A percentile compares a stretch with the other conserved stretches of the same genome.
phyloP scores from a whole-genome alignment of 345 rosid genomes.

The Aquilaria sinensis region DNA sequence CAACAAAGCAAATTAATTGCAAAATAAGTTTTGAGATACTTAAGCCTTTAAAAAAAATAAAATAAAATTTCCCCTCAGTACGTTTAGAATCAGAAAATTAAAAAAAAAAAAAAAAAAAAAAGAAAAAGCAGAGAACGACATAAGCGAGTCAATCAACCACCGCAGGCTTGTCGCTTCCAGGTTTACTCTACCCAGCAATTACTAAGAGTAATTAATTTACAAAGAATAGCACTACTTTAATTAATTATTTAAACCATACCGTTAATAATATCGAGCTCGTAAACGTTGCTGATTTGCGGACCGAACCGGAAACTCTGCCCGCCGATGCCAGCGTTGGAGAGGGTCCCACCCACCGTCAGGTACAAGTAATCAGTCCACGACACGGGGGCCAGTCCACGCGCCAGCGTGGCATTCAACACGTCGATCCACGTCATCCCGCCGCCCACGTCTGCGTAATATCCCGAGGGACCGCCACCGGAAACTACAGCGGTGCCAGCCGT shows the following conservation, averaged over 20 bases:
- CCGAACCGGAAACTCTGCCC: conserved; percentile 89
- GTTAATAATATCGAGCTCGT: conserved; percentile 75
- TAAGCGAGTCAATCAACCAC: too few species aligned
- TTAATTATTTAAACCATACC: conserved; percentile 35
- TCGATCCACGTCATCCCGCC: conserved; percentile 82
- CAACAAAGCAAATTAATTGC: too few species aligned
- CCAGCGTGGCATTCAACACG: conserved; percentile 40
- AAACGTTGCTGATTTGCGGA: conserved; percentile 91
- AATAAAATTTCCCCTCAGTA: too few species aligned
- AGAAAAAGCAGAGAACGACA: too few species aligned
- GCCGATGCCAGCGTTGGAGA: conserved; percentile 89
- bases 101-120: too few species aligned
- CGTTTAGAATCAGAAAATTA: too few species aligned
- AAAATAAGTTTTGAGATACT: too few species aligned
- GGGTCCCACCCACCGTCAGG: conserved; percentile 88
- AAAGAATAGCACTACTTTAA: not conserved
- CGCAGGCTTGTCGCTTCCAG: too few species aligned
- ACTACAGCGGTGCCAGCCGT: conserved; percentile 22
- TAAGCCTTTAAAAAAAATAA: too few species aligned
- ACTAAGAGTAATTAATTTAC: too few species aligned
- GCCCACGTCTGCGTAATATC: conserved; percentile 60
- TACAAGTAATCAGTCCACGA: conserved; percentile 88
- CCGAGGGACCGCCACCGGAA: conserved; percentile 9
- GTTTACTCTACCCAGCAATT: too few species aligned
- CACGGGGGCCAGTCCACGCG: conserved; percentile 59